These are phyloP conservation scores for Dactylis glomerata DNA, from an alignment of 176 grass and related monocot genomes.

Conservation along the genomic window DNA sequence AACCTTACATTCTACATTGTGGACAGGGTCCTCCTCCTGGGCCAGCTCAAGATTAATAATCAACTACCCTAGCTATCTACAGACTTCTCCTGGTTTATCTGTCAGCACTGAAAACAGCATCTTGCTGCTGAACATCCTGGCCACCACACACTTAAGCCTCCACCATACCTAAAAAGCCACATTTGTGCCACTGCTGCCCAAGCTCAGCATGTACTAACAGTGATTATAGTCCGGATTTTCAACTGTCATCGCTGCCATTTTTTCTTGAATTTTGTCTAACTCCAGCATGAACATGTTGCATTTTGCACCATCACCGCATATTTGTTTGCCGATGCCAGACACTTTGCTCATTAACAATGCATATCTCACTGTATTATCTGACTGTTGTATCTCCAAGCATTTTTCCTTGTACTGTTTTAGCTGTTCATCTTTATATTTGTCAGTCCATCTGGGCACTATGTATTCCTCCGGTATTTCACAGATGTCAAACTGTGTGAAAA, in stretches of 20 bases:
- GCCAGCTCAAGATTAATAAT: background rate
- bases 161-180: background rate
- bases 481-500: conserved; percentile 22
- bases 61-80: background rate
- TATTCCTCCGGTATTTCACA: conserved; percentile 2
- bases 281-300: conserved; percentile 13
- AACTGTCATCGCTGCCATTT: background rate
- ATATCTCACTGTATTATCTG: conserved; percentile 5
- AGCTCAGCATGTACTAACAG: background rate
- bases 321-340: background rate
- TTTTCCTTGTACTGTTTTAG: conserved; percentile 5
- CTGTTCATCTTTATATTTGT: background rate
- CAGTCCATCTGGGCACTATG: conserved; percentile 29
- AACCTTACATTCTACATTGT: background rate
- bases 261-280: conserved; percentile 9
- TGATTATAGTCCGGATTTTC: background rate
- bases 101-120: background rate
- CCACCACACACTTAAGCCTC: background rate
- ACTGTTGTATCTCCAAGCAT: background rate
- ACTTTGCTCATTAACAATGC: conserved; percentile 11
- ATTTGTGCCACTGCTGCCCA: background rate
- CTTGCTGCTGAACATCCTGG: background rate
- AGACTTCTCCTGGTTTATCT: background rate
- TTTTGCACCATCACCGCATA: background rate
- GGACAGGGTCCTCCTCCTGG: background rate